A percentile compares a stretch with the other conserved stretches of the same genome.
These are phyloP conservation scores for Viola pubescens DNA, from an alignment of 441 rosid species.

Conservation along the genomic window DNA sequence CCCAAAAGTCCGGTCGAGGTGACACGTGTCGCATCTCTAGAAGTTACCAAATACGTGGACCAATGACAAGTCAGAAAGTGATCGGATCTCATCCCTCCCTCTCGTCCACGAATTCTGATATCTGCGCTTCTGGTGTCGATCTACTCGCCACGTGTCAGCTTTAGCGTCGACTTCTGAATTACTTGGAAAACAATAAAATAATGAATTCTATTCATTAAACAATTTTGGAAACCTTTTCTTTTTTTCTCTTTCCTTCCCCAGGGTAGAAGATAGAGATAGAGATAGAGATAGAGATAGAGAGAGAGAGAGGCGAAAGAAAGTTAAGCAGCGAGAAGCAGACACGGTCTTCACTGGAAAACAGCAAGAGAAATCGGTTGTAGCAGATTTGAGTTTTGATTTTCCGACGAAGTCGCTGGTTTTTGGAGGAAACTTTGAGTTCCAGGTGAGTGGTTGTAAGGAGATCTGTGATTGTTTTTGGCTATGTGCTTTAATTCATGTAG, in stretches of 20 bases:
- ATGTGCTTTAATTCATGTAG: no score
- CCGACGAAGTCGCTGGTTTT: not conserved
- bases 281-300: no score
- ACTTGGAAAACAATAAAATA: slow-evolving; percentile 7
- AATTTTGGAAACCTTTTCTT: slow-evolving; percentile 1
- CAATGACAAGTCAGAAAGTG: slow-evolving; percentile 50
- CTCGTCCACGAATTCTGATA: slow-evolving; percentile 85
- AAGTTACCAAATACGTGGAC: slow-evolving; percentile 45
- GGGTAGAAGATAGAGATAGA: no score
- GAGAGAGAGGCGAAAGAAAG: no score
- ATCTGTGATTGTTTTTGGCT: not conserved
- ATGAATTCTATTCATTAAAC: slow-evolving; percentile 11
- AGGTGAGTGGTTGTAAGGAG: not conserved
- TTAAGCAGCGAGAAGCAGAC: no score
- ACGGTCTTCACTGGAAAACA: no score
- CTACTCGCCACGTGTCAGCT: slow-evolving; percentile 50
- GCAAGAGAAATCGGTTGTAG: no score
- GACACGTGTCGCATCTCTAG: slow-evolving; percentile 16
- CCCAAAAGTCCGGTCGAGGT: not conserved
- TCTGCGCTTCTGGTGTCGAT: slow-evolving; percentile 34
- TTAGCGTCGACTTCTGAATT: slow-evolving; percentile 1
- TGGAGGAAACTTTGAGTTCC: not conserved
- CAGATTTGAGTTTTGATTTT: not conserved
- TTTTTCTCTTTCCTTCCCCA: not conserved
- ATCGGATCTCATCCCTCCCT: slow-evolving; percentile 57